Evolutionary conservation across 2,329 filamentous ascomycete genomes (phyloP).

Genomic region (Calonectria hawksworthii): DNA sequence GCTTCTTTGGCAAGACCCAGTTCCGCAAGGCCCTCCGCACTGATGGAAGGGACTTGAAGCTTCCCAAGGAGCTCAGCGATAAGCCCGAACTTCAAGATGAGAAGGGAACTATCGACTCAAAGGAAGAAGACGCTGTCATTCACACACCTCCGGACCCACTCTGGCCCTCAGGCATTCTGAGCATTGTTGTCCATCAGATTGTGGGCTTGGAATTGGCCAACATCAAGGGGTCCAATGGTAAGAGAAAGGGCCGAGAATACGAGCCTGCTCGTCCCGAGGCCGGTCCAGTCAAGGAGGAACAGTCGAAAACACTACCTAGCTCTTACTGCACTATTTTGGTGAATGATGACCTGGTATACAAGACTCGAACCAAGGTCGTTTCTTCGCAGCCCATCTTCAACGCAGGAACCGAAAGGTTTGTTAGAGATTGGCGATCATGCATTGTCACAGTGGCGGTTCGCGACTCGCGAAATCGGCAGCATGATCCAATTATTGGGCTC

Average conservation of each 20-base stretch:
- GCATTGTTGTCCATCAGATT: constrained; percentile 91
- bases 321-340: constrained; percentile 93
- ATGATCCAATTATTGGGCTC: constrained; percentile 94
- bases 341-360: constrained; percentile 92
- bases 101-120: constrained; percentile 78
- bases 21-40: constrained; percentile 88
- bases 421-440: constrained; percentile 91
- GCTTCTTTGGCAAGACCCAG: constrained; percentile 92
- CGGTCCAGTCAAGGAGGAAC: constrained; percentile 89
- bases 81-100: constrained; percentile 87
- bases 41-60: constrained; percentile 84
- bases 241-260: constrained; percentile 86
- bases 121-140: constrained; percentile 84
- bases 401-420: constrained; percentile 91
- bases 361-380: constrained; percentile 94
- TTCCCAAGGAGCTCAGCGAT: constrained; percentile 81
- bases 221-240: constrained; percentile 86
- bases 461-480: constrained; percentile 89
- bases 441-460: constrained; percentile 91
- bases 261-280: constrained; percentile 86
- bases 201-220: constrained; percentile 95
- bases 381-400: constrained; percentile 98
- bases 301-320: constrained; percentile 83
- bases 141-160: constrained; percentile 96
- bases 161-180: constrained; percentile 93